Evolutionary conservation across 768 basidiomycete genomes (phyloP).

Genomic region (Tulasnella sp.): DNA sequence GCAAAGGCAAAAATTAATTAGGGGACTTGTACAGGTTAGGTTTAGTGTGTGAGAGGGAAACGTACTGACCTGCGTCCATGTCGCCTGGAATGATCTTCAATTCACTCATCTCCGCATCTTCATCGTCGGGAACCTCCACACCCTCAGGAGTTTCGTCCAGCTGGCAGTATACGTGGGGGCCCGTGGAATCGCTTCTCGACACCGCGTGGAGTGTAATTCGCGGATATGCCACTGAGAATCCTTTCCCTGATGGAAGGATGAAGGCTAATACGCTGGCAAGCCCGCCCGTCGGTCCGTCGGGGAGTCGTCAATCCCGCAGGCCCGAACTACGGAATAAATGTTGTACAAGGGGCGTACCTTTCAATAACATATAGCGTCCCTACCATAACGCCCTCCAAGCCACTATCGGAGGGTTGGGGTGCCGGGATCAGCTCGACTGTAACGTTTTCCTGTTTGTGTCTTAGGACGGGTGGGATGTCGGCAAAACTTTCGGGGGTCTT

Average conservation of each 20-base stretch:
- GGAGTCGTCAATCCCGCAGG: neutral
- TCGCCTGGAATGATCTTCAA: conserved; percentile 72
- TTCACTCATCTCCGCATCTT: conserved; percentile 70
- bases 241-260: conserved; percentile 67
- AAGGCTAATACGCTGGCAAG: conserved; percentile 69
- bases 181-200: conserved; percentile 62
- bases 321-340: neutral
- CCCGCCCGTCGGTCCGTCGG: neutral
- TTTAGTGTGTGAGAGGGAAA: too few relatives aligned
- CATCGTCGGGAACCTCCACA: conserved; percentile 47
- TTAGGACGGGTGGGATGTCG: conserved; percentile 81
- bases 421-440: conserved; percentile 70
- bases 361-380: conserved; percentile 78
- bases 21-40: neutral
- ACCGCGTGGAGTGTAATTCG: conserved; percentile 92
- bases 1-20: too few relatives aligned
- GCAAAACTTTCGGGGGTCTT: conserved; percentile 84
- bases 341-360: conserved; percentile 55
- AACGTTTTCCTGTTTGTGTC: conserved; percentile 73
- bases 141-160: conserved; percentile 67
- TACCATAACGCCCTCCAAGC: conserved; percentile 52
- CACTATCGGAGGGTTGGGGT: conserved; percentile 59
- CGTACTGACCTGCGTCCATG: conserved; percentile 59
- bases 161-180: conserved; percentile 88
- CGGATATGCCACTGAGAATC: conserved; percentile 86